Conservation (phyloP, 805 yeast genomes). For the Ogataea pignaliae region DNA sequence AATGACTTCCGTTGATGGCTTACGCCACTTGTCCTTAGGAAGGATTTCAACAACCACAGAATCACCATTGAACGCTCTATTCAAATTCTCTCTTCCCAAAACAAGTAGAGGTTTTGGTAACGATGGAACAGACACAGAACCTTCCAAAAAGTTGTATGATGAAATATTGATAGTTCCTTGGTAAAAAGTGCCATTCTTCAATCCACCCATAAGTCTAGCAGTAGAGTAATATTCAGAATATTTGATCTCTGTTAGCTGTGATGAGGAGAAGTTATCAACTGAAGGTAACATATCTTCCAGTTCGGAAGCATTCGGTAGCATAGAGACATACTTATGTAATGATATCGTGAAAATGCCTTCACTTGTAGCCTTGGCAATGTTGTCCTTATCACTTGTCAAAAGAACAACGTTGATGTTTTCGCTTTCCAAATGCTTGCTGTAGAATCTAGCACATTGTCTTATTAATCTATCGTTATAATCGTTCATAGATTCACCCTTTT, state of each 20-base stretch:
- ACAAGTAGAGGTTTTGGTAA: conserved; percentile 79
- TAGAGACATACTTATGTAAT: conserved; percentile 64
- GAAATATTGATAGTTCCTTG: conserved; percentile 82
- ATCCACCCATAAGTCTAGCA: conserved; percentile 85
- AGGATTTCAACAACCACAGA: conserved; percentile 84
- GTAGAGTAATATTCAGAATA: conserved; percentile 77
- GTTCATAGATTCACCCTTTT: conserved; percentile 66
- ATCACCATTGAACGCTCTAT: conserved; percentile 91
- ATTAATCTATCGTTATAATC: conserved; percentile 93
- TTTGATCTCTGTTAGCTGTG: conserved; percentile 42
- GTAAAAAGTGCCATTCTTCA: conserved; percentile 78
- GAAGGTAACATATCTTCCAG: conserved; percentile 76
- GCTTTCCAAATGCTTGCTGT: conserved; percentile 53
- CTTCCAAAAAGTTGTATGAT: conserved; percentile 85
- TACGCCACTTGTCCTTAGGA: conserved; percentile 84
- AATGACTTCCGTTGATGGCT: conserved; percentile 71
- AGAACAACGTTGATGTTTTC: conserved; percentile 45
- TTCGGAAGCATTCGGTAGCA: conserved; percentile 67
- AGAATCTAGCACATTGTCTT: conserved; percentile 71
- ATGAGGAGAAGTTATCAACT: conserved; percentile 32
- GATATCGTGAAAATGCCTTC: conserved; percentile 55
- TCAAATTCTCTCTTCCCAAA: conserved; percentile 77
- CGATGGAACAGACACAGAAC: conserved; percentile 64
- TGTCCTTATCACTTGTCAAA: conserved; percentile 75
- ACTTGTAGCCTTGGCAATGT: conserved; percentile 49